These are phyloP conservation scores for Phytophthora pseudosyringae DNA, from an alignment of 352 stramenopile species.

Conservation along the genomic window DNA sequence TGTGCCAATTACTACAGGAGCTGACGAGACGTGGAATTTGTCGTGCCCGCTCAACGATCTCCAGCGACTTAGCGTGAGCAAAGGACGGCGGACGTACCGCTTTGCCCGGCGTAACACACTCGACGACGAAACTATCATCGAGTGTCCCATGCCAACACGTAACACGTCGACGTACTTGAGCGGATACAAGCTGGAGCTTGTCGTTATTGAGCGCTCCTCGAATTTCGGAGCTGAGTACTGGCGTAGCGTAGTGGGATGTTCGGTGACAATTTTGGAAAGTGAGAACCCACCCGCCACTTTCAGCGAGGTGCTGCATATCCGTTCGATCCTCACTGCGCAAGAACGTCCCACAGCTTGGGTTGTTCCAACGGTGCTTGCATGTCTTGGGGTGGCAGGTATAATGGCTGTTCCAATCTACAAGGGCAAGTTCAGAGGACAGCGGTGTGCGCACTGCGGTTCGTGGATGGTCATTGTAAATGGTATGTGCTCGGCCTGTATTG, in stretches of 20 bases:
- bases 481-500: slow-evolving; percentile 62
- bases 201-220: slow-evolving; percentile 57
- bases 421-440: slow-evolving; percentile 48
- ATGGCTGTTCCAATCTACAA: slow-evolving; percentile 65
- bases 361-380: slow-evolving; percentile 30
- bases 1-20: slow-evolving; percentile 48
- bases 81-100: slow-evolving; percentile 55
- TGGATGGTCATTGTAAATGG: slow-evolving; percentile 62
- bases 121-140: slow-evolving; percentile 52
- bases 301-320: slow-evolving; percentile 63
- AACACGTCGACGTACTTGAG: slow-evolving; percentile 57
- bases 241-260: slow-evolving; percentile 74
- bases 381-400: slow-evolving; percentile 15
- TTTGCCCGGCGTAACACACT: slow-evolving; percentile 69
- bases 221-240: slow-evolving; percentile 65
- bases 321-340: slow-evolving; percentile 48
- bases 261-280: slow-evolving; percentile 60
- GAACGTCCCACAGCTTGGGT: slow-evolving; percentile 44
- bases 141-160: slow-evolving; percentile 65
- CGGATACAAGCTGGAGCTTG: slow-evolving; percentile 61
- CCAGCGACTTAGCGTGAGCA: slow-evolving; percentile 72
- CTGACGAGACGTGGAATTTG: slow-evolving; percentile 83
- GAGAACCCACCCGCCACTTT: slow-evolving; percentile 46
- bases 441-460: slow-evolving; percentile 73
- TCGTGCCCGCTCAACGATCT: slow-evolving; percentile 71